A percentile compares a stretch with the other conserved stretches of the same genome.
phyloP scores from a whole-genome alignment of 371 early-diverging fungal genomes.

The Conidiobolus coronatus region DNA sequence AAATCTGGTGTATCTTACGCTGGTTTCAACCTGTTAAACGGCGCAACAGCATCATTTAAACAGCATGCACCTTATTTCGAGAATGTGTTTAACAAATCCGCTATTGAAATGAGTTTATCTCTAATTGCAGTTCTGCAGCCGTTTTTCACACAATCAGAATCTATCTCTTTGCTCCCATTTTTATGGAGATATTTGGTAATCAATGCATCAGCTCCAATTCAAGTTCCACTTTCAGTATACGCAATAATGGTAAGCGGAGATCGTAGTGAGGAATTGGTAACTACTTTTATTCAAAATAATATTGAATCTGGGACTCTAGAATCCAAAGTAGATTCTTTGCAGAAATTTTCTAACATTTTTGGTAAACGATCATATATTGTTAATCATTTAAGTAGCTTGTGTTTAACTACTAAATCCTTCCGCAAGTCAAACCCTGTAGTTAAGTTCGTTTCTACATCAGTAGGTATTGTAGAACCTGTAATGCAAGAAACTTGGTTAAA shows the following conservation, averaged over 20 bases:
- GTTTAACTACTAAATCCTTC: constrained; percentile 23
- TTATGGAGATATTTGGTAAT: background rate
- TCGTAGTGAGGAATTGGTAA: background rate
- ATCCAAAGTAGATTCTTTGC: background rate
- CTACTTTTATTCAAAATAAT: background rate
- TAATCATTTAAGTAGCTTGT: constrained; percentile 23
- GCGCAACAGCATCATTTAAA: background rate
- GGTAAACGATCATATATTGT: constrained; percentile 27
- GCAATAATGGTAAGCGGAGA: background rate
- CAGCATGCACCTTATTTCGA: background rate
- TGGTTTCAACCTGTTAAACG: background rate
- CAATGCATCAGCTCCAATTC: background rate
- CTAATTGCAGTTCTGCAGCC: background rate
- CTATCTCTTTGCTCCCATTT: background rate
- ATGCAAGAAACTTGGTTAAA: constrained; percentile 35
- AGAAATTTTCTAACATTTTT: constrained; percentile 10
- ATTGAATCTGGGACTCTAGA: too few relatives aligned
- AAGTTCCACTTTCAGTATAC: background rate
- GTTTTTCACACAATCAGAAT: background rate
- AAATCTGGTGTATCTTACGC: background rate
- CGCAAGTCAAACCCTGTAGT: constrained; percentile 23
- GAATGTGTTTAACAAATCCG: too few relatives aligned
- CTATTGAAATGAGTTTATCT: background rate
- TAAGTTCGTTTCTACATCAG: constrained; percentile 29
- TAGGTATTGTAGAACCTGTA: constrained; percentile 30